Evolutionary conservation across 2,329 filamentous ascomycete genomes (phyloP).

Genomic region (Talaromyces sp.): DNA sequence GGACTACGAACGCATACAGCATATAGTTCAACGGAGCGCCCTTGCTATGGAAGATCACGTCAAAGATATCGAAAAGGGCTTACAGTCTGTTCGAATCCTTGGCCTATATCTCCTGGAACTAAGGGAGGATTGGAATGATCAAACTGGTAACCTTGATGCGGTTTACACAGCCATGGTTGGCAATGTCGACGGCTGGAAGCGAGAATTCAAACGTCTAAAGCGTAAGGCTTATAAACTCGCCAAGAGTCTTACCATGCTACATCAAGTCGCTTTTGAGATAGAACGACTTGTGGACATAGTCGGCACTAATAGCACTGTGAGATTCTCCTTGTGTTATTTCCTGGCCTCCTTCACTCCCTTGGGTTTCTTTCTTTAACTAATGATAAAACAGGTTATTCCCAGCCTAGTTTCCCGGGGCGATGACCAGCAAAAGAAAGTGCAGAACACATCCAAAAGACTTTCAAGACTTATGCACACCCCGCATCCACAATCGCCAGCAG

Average conservation of each 20-base stretch:
- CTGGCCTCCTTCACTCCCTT: background rate
- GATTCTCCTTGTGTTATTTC: background rate
- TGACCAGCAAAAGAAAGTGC: background rate
- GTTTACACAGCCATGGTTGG: constrained; percentile 89
- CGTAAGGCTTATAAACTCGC: constrained; percentile 69
- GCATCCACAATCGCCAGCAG: background rate
- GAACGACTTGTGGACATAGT: constrained; percentile 79
- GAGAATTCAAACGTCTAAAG: constrained; percentile 73
- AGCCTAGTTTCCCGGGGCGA: background rate
- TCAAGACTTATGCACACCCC: background rate
- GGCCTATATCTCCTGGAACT: constrained; percentile 70
- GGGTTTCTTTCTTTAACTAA: constrained; percentile 50
- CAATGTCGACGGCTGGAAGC: constrained; percentile 86
- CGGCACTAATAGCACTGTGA: constrained; percentile 64
- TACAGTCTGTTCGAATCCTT: constrained; percentile 72
- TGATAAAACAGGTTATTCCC: background rate
- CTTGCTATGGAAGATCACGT: constrained; percentile 71
- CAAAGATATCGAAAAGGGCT: constrained; percentile 73
- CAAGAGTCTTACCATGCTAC: constrained; percentile 66
- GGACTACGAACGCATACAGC: constrained; percentile 87
- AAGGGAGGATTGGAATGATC: constrained; percentile 58
- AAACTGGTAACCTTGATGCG: constrained; percentile 60
- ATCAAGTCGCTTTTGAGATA: constrained; percentile 78
- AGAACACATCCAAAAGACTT: background rate
- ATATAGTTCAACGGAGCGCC: constrained; percentile 77